Conservation (phyloP, 2,329 filamentous ascomycete species). For the Harringtonia lauricola region DNA sequence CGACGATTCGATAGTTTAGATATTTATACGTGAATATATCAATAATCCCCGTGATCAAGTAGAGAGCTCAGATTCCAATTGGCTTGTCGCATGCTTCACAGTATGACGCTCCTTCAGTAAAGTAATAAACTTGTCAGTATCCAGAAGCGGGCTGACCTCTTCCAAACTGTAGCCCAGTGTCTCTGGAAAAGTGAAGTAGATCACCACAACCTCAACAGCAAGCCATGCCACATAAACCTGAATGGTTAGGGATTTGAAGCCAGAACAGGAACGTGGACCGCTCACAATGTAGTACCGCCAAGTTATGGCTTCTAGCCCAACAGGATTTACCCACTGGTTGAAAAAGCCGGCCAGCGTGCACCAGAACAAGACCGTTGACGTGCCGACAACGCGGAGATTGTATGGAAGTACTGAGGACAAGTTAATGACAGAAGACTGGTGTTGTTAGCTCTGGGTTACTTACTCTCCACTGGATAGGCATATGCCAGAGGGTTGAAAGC, state of each 20-base stretch:
- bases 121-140: neutral
- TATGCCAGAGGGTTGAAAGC: neutral
- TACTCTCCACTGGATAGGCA: neutral
- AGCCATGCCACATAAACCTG: conserved; percentile 45
- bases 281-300: conserved; percentile 26
- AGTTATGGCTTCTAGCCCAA: conserved; percentile 20
- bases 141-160: conserved; percentile 9
- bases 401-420: neutral
- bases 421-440: neutral
- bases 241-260: conserved; percentile 22
- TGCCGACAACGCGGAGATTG: conserved; percentile 2
- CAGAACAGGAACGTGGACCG: conserved; percentile 11
- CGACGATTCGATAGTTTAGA: too few relatives aligned
- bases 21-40: too few relatives aligned
- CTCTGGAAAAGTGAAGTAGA: conserved; percentile 14
- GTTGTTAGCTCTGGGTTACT: too few relatives aligned
- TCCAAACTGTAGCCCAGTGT: conserved; percentile 14
- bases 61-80: too few relatives aligned
- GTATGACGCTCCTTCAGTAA: neutral
- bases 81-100: too few relatives aligned
- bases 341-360: conserved; percentile 17
- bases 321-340: conserved; percentile 29
- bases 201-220: conserved; percentile 12
- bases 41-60: too few relatives aligned
- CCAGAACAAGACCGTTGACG: neutral